Conservation (phyloP, 441 rosid species). For the Breynia disticha region DNA sequence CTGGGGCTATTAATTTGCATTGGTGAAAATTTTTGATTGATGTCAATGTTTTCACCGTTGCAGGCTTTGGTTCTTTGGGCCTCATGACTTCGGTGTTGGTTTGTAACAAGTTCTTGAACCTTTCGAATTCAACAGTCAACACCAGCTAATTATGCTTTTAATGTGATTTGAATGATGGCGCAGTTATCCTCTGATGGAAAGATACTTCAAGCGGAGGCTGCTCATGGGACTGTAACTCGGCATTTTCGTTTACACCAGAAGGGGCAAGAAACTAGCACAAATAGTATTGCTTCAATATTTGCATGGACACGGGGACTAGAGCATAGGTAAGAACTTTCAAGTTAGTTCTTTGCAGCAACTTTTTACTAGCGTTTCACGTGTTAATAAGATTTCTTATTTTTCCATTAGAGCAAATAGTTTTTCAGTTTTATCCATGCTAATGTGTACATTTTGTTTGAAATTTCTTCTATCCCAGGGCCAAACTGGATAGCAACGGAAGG, state of each 20-base stretch:
- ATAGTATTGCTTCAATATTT: slow-evolving; percentile 91
- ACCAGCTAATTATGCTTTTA: no score
- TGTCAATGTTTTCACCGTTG: slow-evolving; percentile 6
- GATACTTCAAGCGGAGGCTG: slow-evolving; percentile 94
- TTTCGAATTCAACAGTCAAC: background rate
- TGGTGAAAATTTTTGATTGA: no score
- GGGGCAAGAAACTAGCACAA: slow-evolving; percentile 96
- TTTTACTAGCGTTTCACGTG: no score
- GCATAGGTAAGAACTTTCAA: slow-evolving; percentile 49
- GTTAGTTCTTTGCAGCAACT: no score
- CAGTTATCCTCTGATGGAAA: slow-evolving; percentile 89
- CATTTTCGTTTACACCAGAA: slow-evolving; percentile 83
- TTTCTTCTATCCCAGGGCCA: slow-evolving; percentile 42
- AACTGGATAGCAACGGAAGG: slow-evolving; percentile 64
- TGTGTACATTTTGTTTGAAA: no score
- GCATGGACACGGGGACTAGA: slow-evolving; percentile 91
- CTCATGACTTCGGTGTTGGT: slow-evolving; percentile 96
- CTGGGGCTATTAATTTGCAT: no score
- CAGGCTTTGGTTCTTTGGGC: slow-evolving; percentile 97
- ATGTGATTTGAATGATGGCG: slow-evolving; percentile 1
- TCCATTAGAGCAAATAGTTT: no score
- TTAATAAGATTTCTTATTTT: no score
- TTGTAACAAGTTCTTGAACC: slow-evolving; percentile 20
- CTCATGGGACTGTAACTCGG: slow-evolving; percentile 96
- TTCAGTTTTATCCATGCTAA: no score